Base-by-base conservation (phyloP, 768 basidiomycete species). In the Amanita rimosa region DNA sequence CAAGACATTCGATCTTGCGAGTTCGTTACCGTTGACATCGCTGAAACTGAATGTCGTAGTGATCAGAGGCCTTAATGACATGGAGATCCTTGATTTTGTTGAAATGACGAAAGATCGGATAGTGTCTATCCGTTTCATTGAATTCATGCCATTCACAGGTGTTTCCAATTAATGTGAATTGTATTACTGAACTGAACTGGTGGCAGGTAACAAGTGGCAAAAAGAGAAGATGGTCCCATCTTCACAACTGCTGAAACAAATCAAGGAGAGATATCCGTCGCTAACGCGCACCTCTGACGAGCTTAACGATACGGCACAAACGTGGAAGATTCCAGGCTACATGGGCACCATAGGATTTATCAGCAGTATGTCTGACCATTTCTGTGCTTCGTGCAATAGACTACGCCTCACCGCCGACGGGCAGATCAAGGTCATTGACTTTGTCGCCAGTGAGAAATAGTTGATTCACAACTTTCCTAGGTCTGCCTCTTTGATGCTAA, bases 61-160 rank as follows among this genome's bases (percentile, higher is more conserved):
- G 29, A 72, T 94, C 52, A 81, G 79, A 55, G 85, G 79, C 16
- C 65, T 95, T 26, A 94, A 94, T 56, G 86, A 91, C 57, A 62
- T 67, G n/a, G 89, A 94, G 62, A 68, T 90, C 10, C 60, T 79
- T 2, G 82, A 85, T 50, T 93, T 94, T 58, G 78, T 90, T 35
- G 77, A 83, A 56, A 67, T 93, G 64, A 87, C 85, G 4, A 78
- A 74, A 55, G 65, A 83, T 39, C 69, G 69, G 39, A 62, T 67
- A 2, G 63, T 91, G 21, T 85, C 78, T 34, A 78, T 92, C 35
- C 78, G 92, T 33, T 91, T 94, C 62, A 94, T 93, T 50, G 90
- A 93, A 63, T 94, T 87, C 60, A 94, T 95, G 92, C 89, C 91
- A 9, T 95, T 95, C 62, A 84, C 81, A 55, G 91, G 85, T 85